phyloP scores from a whole-genome alignment of 345 rosid genomes.

The Erodium maritimum region DNA sequence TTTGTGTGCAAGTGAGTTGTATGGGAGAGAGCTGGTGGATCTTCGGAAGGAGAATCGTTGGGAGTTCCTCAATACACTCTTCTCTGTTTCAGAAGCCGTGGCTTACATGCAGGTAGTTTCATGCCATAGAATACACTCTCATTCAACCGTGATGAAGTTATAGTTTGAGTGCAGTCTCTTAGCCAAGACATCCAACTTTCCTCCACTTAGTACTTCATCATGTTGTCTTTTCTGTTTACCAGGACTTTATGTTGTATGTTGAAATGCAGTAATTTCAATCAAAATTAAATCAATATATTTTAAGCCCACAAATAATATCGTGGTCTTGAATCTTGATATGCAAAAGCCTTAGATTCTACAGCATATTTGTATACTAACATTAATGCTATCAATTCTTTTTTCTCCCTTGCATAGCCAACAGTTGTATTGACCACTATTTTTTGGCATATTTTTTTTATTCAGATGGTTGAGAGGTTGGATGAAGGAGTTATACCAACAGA shows the following conservation, averaged over 20 bases:
- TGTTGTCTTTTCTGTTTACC: background rate
- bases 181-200: background rate
- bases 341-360: background rate
- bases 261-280: background rate
- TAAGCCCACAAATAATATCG: background rate
- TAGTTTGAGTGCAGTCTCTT: background rate
- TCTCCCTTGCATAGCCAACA: background rate
- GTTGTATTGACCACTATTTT: background rate
- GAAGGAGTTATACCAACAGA: conserved; percentile 65
- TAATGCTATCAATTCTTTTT: background rate
- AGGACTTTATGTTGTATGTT: background rate
- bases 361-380: background rate
- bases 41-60: conserved; percentile 80
- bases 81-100: conserved; percentile 94
- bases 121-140: background rate
- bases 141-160: background rate
- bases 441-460: conserved; percentile 14
- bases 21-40: conserved; percentile 91
- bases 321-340: background rate
- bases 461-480: conserved; percentile 93
- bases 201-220: background rate
- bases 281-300: background rate
- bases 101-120: conserved; percentile 76
- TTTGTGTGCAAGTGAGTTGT: conserved; percentile 68
- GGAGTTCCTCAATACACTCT: conserved; percentile 87